Base-by-base conservation (phyloP, 179 eudicot genomes). In the Gypsophila paniculata region DNA sequence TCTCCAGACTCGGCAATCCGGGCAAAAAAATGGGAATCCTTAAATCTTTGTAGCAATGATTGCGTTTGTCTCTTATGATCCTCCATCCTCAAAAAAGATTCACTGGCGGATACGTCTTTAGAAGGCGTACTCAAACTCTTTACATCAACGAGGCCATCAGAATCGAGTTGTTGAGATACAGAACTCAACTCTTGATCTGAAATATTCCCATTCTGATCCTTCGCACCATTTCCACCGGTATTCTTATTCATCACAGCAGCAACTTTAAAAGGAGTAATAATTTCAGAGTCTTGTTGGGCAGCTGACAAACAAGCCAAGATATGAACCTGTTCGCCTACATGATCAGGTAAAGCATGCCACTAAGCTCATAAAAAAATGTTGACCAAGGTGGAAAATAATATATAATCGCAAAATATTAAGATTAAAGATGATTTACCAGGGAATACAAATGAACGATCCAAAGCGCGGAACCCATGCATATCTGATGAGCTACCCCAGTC, bases 261-360 rank as follows among this genome's bases (percentile, higher is more conserved):
- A 83, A 94, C 91, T 82, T 91, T 94, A 73, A 91, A 91, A 23
- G 97, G 99, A 22, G 96, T 93, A 36, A 94, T 86, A 49, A 88
- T 84, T 83, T 88, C 97, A 54, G 82, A 77, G 51, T 88, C 96
- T 69, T 87, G 93, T 72, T 89, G 87, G 75, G 80, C 82, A 22
- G 92, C 86, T 51, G 99, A 94, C 73, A 94, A 78, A 79, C 96
- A 89, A 77, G 87, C 96, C 74, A 91, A 66, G 6, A 94, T 78
- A 77, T 85, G 92, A 72, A 91, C 87, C 76, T 89, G 99, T 76
- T 94, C 99, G 74, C 99, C 99, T 94, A 72, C 68, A 72, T 65
- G 7, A 61, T 44, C 68, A 65, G 29, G 70, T 67, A 71, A 48
- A 18, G 53, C 29, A 26, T 44, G 19, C 1, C n/a, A 22, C 55